A percentile compares a stretch with the other conserved stretches of the same genome.
Evolutionary conservation across 208 protist genomes (phyloP).

Genomic region (Naegleria gruberi): DNA sequence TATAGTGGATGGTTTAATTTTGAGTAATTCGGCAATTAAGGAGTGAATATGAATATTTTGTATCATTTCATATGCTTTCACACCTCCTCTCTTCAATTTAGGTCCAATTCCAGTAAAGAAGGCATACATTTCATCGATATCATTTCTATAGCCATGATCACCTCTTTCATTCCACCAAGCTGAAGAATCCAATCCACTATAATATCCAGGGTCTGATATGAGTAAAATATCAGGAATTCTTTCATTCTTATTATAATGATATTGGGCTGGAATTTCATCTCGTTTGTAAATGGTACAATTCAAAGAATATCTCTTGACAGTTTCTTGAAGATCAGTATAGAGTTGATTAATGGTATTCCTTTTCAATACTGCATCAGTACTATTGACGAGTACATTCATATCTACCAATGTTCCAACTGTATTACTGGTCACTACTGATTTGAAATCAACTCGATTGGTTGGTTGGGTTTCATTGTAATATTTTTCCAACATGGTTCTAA

Average conservation of each 20-base stretch:
- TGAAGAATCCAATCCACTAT: background rate
- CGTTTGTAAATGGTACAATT: background rate
- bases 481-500: background rate
- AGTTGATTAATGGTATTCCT: background rate
- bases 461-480: background rate
- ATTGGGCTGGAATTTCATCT: background rate
- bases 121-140: background rate
- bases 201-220: background rate
- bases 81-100: background rate
- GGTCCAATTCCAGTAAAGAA: background rate
- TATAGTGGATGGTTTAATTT: background rate
- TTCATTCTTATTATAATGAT: background rate
- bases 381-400: background rate
- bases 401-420: background rate
- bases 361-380: background rate
- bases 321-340: background rate
- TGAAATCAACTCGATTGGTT: background rate
- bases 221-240: background rate
- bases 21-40: background rate
- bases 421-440: background rate
- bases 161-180: background rate
- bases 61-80: background rate
- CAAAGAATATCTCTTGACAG: background rate
- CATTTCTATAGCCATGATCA: background rate
- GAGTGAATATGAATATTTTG: background rate